These are phyloP conservation scores for Homolaphlyctis polyrhiza DNA, from an alignment of 371 early-diverging fungal species.

Conservation along the genomic window DNA sequence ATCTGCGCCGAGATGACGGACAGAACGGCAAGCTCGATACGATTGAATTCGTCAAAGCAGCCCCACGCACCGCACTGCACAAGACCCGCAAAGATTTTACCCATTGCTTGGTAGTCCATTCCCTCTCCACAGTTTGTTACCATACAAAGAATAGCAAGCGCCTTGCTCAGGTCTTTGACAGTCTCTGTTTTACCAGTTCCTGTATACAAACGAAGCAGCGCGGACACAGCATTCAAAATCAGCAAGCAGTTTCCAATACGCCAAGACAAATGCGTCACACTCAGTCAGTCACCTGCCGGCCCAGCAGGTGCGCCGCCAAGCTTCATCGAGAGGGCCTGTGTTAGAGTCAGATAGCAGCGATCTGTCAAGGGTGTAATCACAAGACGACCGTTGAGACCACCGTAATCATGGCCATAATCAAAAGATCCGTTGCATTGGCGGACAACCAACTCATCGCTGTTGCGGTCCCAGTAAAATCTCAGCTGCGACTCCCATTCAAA, in stretches of 20 bases:
- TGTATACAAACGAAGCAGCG: conserved; percentile 1
- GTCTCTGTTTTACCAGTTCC: conserved; percentile 66
- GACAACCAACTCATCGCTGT: conserved; percentile 41
- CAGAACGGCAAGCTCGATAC: conserved; percentile 51
- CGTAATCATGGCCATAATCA: conserved; percentile 59
- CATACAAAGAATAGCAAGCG: conserved; percentile 52
- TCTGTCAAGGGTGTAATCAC: conserved; percentile 57
- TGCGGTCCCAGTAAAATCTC: conserved; percentile 49
- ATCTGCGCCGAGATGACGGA: conserved; percentile 59
- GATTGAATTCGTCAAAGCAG: conserved; percentile 68
- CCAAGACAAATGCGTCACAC: not conserved
- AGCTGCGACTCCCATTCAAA: conserved; percentile 58
- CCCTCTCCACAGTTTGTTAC: conserved; percentile 65
- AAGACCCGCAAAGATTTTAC: conserved; percentile 54
- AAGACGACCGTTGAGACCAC: conserved; percentile 53
- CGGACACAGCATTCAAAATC: not conserved
- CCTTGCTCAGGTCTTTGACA: conserved; percentile 58
- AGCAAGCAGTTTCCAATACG: not conserved
- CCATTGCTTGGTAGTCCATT: conserved; percentile 56
- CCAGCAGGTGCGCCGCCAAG: conserved; percentile 57
- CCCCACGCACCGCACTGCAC: conserved; percentile 57
- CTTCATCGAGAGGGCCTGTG: conserved; percentile 51
- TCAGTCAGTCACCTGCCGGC: conserved; percentile 27
- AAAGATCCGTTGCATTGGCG: conserved; percentile 54
- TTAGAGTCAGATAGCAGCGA: conserved; percentile 51